Evolutionary conservation across 495 filamentous ascomycete genomes (phyloP).

Genomic region (Aspergillus diversus): DNA sequence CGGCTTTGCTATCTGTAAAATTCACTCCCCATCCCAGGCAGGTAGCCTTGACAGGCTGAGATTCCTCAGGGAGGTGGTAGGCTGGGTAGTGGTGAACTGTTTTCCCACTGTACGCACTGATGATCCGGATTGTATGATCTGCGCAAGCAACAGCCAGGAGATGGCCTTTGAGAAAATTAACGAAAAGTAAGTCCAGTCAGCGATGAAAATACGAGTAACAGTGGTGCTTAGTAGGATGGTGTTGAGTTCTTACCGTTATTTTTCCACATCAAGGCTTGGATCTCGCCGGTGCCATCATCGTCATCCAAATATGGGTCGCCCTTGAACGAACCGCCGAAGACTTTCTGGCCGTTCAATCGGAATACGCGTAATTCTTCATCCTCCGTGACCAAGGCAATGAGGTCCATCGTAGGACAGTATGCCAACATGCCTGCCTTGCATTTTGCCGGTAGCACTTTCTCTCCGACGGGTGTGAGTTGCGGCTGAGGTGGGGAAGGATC

Average conservation of each 20-base stretch:
- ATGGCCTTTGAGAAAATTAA: constrained; percentile 52
- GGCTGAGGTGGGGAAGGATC: constrained; percentile 29
- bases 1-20: constrained; percentile 58
- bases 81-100: constrained; percentile 68
- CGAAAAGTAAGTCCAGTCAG: neutral
- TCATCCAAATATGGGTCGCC: constrained; percentile 53
- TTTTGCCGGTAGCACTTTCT: constrained; percentile 59
- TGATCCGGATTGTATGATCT: constrained; percentile 68
- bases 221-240: neutral
- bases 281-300: constrained; percentile 55
- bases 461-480: constrained; percentile 51
- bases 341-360: constrained; percentile 68
- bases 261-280: constrained; percentile 71
- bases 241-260: constrained; percentile 64
- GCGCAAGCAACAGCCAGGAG: constrained; percentile 78
- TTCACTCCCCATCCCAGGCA: constrained; percentile 78
- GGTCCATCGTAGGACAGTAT: constrained; percentile 83
- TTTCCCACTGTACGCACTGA: constrained; percentile 77
- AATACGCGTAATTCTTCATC: constrained; percentile 66
- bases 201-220: neutral
- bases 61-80: constrained; percentile 28
- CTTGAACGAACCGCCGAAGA: constrained; percentile 60
- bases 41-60: constrained; percentile 48
- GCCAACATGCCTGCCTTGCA: constrained; percentile 61
- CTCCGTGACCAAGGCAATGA: constrained; percentile 70